Evolutionary conservation across 1,284 basidiomycete genomes (phyloP), one percentile per base, ranked within the genome.

Genomic region (Moesziomyces antarcticus): DNA sequence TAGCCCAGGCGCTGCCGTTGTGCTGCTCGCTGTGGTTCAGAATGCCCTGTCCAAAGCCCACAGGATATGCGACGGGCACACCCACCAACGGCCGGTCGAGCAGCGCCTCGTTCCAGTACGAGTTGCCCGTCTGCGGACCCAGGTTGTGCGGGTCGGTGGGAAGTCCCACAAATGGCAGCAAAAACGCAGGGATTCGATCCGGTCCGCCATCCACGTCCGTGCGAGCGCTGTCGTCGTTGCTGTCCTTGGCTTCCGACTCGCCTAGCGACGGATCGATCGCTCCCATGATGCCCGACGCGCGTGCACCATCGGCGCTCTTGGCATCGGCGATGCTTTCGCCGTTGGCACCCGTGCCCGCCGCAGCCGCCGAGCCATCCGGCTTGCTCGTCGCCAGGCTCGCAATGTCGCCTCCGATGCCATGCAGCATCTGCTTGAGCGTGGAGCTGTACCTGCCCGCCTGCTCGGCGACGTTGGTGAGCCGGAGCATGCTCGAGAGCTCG

Each of bases 391-490:
- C 73, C 45, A 75, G 18, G 22, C 25, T 53, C 22, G 66, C 66
- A 13, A 67, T 44, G 13, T 73, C 67, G 16, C 67, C 65, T 18
- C 59, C 64, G 51, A 64, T 71, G 10, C 66, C 65, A 21, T 67
- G 54, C 41, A 73, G 59, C 70, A 73, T 76, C 59, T 69, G 67
- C 60, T 70, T 72, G 50, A 79, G 65, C 24, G 78, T 78, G 40
- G 58, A 64, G 50, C 72, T 62, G 61, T 78, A 79, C 27, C 75
- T 59, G 14, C 65, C 72, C 13, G 78, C 78, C 57, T 79, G 78
- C 53, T 79, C 78, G 1, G 73, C 59, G 16, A 78, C 61, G 46
- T 78, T 78, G 47, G 50, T 66, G 41, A 78, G 64, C n/a, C 62
- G 48, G 16, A 45, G 45, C 55, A 68, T 75, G 50, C 58, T 35